Conservation (phyloP, 176 grass and related monocot species). For the Zoysia japonica region DNA sequence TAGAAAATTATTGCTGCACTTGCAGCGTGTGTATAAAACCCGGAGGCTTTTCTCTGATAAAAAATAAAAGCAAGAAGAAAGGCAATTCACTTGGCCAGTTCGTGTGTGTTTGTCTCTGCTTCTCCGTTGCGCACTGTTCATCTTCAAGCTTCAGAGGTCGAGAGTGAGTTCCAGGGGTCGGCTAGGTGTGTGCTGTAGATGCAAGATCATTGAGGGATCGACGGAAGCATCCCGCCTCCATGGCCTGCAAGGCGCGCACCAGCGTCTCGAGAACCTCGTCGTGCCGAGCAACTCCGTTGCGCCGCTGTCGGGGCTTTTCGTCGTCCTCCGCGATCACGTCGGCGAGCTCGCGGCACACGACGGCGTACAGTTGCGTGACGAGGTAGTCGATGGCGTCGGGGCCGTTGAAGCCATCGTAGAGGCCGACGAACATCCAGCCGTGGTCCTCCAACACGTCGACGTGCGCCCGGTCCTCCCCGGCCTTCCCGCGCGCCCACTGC, state of each 20-base stretch:
- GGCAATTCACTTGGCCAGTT: too few relatives aligned
- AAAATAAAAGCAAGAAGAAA: too few relatives aligned
- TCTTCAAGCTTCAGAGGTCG: too few relatives aligned
- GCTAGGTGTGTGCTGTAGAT: too few relatives aligned
- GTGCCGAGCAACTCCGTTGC: neutral
- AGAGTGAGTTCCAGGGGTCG: too few relatives aligned
- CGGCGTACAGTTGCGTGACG: slow-evolving; percentile 55
- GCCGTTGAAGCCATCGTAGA: slow-evolving; percentile 84
- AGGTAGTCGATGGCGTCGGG: slow-evolving; percentile 74
- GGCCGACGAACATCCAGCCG: slow-evolving; percentile 62
- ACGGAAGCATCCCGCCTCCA: slow-evolving; percentile 69
- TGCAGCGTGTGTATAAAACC: too few relatives aligned
- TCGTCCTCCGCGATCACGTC: slow-evolving; percentile 34
- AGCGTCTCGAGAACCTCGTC: slow-evolving; percentile 58
- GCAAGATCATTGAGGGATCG: too few relatives aligned
- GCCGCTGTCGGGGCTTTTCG: neutral
- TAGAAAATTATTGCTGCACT: too few relatives aligned
- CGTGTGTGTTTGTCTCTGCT: too few relatives aligned
- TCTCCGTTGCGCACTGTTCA: too few relatives aligned
- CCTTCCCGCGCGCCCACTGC: slow-evolving; percentile 87
- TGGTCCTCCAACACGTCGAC: slow-evolving; percentile 67
- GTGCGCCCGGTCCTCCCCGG: slow-evolving; percentile 71
- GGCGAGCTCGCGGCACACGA: slow-evolving; percentile 53
- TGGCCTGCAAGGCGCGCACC: slow-evolving; percentile 51
- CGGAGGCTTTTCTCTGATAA: too few relatives aligned